Evolutionary conservation across 2,329 filamentous ascomycete species (phyloP), one percentile per base, ranked within the genome.

Genomic region (Fusarium verticillioides): DNA sequence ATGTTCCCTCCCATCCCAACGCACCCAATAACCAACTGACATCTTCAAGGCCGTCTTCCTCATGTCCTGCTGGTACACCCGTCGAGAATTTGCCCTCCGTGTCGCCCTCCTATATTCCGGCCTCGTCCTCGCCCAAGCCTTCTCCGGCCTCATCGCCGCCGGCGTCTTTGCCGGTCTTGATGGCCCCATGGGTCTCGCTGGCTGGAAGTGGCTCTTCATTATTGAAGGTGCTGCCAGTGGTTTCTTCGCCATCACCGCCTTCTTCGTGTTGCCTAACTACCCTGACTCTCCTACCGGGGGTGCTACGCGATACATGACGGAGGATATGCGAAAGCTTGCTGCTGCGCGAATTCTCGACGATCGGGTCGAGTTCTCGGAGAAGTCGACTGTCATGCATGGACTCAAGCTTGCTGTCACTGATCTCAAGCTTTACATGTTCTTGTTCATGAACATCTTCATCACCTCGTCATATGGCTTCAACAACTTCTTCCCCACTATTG

Each of bases 141-240:
- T 93, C 75, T 90, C 89, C 1, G 91, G 90, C 2, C 78, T 90
- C 6, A 87, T 90, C 30, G 85, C 87, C 1, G 88, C 87, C 0
- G 88, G 90, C 5, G 91, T 93, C 58, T 88, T 88, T 1, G 56
- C 65, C 1, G 71, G 63, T 9, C 63, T 77, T 0, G 75, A 77
- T 8, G 84, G 86, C 2, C 81, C 82, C 0, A 73, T 73, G 71
- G 91, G 90, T 1, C 80, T 91, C 2, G 81, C 84, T 9, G 90
- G 90, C 1, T 93, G 90, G 90, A 82, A 88, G 10, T 91, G 89
- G 90, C 83, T 92, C 0, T 93, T 92, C 79, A 90, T 93, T 40
- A 87, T 92, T 15, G 90, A 93, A 77, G 91, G 90, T 19, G 82
- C 84, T 6, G 84, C 67, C 1, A 56, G 71, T 21, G 71, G n/a